Percentiles rank a stretch among this genome's conserved stretches.
Evolutionary conservation across 768 basidiomycete genomes (phyloP).

Genomic region (Leccinum longicurvipes): DNA sequence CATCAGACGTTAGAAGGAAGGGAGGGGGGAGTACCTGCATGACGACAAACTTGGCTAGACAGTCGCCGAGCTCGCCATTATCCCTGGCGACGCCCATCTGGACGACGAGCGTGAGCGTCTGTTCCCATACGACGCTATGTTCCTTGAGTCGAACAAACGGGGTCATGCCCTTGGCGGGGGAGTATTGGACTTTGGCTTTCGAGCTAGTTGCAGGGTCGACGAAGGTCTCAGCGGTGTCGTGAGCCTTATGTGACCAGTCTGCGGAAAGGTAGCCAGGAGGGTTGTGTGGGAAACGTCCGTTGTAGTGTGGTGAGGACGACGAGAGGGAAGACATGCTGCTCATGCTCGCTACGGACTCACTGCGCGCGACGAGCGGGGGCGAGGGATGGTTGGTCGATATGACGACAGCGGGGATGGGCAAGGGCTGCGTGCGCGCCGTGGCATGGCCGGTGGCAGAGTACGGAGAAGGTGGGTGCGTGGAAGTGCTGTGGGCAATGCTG

Average conservation of each 20-base stretch:
- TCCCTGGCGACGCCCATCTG: slow-evolving; percentile 61
- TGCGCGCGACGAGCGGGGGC: slow-evolving; percentile 6
- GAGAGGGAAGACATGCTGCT: slow-evolving; percentile 23
- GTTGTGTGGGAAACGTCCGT: slow-evolving; percentile 1
- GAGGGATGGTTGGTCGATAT: slow-evolving; percentile 24
- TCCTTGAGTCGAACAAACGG: slow-evolving; percentile 56
- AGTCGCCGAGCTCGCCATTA: slow-evolving; percentile 43
- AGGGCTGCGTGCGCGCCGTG: background rate
- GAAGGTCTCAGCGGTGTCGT: background rate
- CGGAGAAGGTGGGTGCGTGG: slow-evolving; percentile 17
- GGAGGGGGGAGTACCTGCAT: slow-evolving; percentile 42
- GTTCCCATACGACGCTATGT: slow-evolving; percentile 63
- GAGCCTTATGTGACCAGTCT: slow-evolving; percentile 22
- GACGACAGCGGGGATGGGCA: slow-evolving; percentile 26
- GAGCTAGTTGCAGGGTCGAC: background rate
- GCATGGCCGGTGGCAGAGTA: slow-evolving; percentile 11
- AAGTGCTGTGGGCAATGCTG: slow-evolving; percentile 28
- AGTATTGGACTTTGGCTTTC: slow-evolving; percentile 10
- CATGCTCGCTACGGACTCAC: slow-evolving; percentile 19
- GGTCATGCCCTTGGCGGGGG: slow-evolving; percentile 58
- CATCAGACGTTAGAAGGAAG: slow-evolving; percentile 21
- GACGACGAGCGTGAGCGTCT: slow-evolving; percentile 53
- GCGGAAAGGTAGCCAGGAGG: slow-evolving; percentile 25
- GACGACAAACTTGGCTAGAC: slow-evolving; percentile 63
- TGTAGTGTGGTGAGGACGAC: slow-evolving; percentile 4